Conservation (phyloP, 768 basidiomycete species). For the Daedaleopsis sinensis region DNA sequence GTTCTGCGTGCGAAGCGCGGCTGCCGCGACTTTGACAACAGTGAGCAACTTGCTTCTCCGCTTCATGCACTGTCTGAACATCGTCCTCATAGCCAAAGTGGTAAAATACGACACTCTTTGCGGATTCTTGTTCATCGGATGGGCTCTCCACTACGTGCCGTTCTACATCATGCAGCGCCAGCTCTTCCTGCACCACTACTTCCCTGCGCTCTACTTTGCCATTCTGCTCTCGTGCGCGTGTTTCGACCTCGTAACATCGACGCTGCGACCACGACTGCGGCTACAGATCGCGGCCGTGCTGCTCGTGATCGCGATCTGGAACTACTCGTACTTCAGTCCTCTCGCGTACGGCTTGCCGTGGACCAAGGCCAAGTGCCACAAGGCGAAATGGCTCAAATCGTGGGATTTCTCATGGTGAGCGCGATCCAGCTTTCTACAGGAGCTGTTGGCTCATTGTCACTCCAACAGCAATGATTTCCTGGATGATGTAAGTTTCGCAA, state of each 20-base stretch:
- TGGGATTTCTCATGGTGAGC: slow-evolving; percentile 92
- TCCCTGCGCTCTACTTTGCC: slow-evolving; percentile 95
- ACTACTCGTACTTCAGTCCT: slow-evolving; percentile 79
- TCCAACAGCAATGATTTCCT: slow-evolving; percentile 63
- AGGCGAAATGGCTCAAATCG: slow-evolving; percentile 83
- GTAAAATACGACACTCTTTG: slow-evolving; percentile 91
- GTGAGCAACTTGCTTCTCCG: slow-evolving; percentile 48
- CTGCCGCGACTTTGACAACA: slow-evolving; percentile 88
- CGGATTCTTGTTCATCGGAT: slow-evolving; percentile 90
- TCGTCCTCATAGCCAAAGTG: slow-evolving; percentile 67
- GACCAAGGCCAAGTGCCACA: slow-evolving; percentile 80
- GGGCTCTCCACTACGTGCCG: slow-evolving; percentile 92
- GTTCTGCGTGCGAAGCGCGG: slow-evolving; percentile 90
- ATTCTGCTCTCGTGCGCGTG: slow-evolving; percentile 74
- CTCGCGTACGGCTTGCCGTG: slow-evolving; percentile 83
- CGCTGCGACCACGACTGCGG: slow-evolving; percentile 72
- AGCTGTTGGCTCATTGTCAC: neutral
- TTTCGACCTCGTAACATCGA: slow-evolving; percentile 87
- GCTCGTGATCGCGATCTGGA: slow-evolving; percentile 73
- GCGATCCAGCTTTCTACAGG: neutral
- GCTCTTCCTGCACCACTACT: slow-evolving; percentile 97
- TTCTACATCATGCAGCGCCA: slow-evolving; percentile 98
- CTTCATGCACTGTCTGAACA: neutral
- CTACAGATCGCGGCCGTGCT: slow-evolving; percentile 81
- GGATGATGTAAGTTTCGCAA: slow-evolving; percentile 53